Base-by-base conservation (phyloP, 805 yeast genomes). In the Huiozyma sinensis region DNA sequence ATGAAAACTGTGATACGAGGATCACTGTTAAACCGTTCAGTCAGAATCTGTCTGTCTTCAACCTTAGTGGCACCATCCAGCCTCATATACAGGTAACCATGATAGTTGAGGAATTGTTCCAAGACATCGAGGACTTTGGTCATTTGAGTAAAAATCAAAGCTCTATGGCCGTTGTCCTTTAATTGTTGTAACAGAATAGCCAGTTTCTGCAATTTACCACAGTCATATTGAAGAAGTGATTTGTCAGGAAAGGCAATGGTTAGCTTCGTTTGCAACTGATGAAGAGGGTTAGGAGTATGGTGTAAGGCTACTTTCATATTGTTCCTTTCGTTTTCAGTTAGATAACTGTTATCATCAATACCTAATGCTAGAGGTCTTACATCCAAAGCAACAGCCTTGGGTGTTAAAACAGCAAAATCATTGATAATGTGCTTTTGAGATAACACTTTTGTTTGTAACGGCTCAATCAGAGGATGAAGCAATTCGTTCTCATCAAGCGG, bases 201-300 rank as follows among this genome's bases (percentile, higher is more conserved):
- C 41, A 92, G 65, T 53, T 81, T 83, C 60, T 92, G 99, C 33
- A 92, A 69, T 63, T 92, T 92, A 47, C 99, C 99, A 69, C 98
- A 92, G 62, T 92, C 99, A 60, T 83, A 92, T 59, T 92, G 95
- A 44, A 92, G 64, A 47, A 92, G 67, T 10, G 92, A 80, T 60
- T 89, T 92, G 60, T 92, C 98, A 0, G 99, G 99, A 61, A 92
- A 94, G 12, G 95, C 96, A 54, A 92, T 86, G 0, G 96, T 81
- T 39, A 87, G 66, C 53, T 87, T 84, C 11, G 87, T 83, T 61
- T 90, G 97, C 1, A 90, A 66, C 47, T 81, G 79, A 58, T 87
- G 95, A 66, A 87, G 81, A 10, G 78, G 84, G 60, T 69, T 72
- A 29, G 51, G 65, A 50, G 54, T 46, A 39, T 40, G 17, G 44